These are phyloP conservation scores for Emergomyces pasteurianus DNA, from an alignment of 2,329 filamentous ascomycete genomes.

Conservation along the genomic window DNA sequence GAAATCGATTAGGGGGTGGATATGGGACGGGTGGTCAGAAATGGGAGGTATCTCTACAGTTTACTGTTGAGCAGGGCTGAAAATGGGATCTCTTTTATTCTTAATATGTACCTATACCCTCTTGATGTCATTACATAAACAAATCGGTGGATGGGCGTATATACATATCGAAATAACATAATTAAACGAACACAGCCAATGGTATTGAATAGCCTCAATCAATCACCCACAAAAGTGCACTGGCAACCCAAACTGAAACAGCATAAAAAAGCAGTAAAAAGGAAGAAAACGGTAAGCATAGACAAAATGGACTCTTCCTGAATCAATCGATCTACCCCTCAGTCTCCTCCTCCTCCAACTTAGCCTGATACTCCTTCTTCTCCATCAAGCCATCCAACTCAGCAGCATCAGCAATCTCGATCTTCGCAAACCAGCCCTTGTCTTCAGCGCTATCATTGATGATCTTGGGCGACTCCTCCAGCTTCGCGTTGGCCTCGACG, in stretches of 20 bases:
- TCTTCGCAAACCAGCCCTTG: conserved; percentile 87
- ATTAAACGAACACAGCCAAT: background rate
- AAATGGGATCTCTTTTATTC: conserved; percentile 20
- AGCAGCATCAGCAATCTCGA: conserved; percentile 58
- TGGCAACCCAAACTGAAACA: background rate
- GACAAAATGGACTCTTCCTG: background rate
- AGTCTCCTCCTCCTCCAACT: conserved; percentile 48
- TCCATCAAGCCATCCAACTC: conserved; percentile 71
- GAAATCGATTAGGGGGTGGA: conserved; percentile 74
- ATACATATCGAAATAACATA: background rate
- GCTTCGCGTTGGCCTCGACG: conserved; percentile 55
- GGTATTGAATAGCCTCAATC: background rate
- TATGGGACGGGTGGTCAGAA: conserved; percentile 68
- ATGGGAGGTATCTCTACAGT: conserved; percentile 90
- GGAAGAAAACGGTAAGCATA: background rate
- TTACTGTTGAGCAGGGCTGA: conserved; percentile 40
- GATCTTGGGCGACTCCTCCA: conserved; percentile 74
- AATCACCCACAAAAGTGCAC: background rate
- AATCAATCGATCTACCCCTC: background rate
- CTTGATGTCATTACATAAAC: background rate
- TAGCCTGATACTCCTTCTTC: conserved; percentile 58
- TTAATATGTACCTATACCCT: background rate
- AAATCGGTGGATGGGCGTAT: background rate
- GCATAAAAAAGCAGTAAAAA: background rate
- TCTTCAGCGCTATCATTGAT: conserved; percentile 88